phyloP scores from a whole-genome alignment of 805 yeast species.

The Teunomyces panamensis region DNA sequence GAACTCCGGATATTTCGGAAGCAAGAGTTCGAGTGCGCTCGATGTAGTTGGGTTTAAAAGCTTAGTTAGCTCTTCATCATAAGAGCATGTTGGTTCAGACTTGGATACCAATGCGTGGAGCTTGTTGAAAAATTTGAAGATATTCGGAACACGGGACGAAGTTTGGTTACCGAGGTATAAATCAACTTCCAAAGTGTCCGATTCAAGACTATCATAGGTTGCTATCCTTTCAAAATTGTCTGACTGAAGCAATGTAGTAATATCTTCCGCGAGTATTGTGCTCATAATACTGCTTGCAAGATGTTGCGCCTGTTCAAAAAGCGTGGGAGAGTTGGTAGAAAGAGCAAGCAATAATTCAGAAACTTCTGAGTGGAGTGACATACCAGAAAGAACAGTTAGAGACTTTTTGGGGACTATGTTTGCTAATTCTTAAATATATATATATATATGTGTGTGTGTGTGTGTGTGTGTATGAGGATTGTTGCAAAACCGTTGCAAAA shows the following conservation, averaged over 20 bases:
- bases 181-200: background rate
- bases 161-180: background rate
- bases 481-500: constrained; percentile 2
- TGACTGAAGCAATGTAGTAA: background rate
- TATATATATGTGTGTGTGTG: background rate
- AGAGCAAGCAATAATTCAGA: background rate
- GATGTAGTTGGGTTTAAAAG: background rate
- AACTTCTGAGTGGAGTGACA: background rate
- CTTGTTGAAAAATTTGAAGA: background rate
- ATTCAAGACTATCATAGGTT: background rate
- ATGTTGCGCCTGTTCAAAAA: background rate
- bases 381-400: background rate
- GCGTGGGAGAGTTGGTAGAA: background rate
- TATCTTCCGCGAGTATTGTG: background rate
- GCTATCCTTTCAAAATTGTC: background rate
- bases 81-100: background rate
- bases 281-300: background rate
- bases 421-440: background rate
- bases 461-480: background rate
- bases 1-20: background rate
- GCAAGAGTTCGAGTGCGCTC: background rate
- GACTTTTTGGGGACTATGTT: no score
- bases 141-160: background rate
- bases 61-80: background rate
- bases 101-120: background rate